These are phyloP conservation scores for Plasmodium berghei DNA, from an alignment of 169 alveolate genomes.

Conservation along the genomic window DNA sequence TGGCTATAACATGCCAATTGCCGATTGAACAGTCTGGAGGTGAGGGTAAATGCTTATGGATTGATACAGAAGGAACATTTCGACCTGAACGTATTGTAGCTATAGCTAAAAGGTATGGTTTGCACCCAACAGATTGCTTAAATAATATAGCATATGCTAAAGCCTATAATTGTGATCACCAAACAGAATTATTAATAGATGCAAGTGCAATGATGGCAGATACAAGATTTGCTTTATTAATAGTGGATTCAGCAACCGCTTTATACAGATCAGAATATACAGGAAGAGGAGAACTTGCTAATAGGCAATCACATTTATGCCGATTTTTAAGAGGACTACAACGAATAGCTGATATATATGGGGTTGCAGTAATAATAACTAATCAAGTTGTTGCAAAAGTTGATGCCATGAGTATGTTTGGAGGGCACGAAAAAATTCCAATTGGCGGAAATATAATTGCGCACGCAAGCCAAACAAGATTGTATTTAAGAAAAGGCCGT, in stretches of 20 bases:
- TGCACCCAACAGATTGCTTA: slow-evolving; percentile 96
- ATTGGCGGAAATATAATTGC: slow-evolving; percentile 99
- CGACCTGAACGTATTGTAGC: slow-evolving; percentile 98
- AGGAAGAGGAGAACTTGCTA: slow-evolving; percentile 99
- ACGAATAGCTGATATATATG: slow-evolving; percentile 96
- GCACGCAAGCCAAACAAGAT: slow-evolving; percentile 98
- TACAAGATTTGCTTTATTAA: slow-evolving; percentile 95
- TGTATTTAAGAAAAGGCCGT: slow-evolving; percentile 92
- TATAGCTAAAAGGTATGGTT: slow-evolving; percentile 97
- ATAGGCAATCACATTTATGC: slow-evolving; percentile 97
- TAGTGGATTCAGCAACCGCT: slow-evolving; percentile 98
- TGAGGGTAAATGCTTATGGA: slow-evolving; percentile 98
- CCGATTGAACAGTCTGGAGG: slow-evolving; percentile 97
- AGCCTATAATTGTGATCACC: slow-evolving; percentile 98
- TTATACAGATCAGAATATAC: slow-evolving; percentile 98
- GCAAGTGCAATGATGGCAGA: slow-evolving; percentile 98
- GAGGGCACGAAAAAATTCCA: slow-evolving; percentile 90
- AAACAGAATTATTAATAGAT: slow-evolving; percentile 94
- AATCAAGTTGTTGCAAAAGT: slow-evolving; percentile 96
- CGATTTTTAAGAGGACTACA: slow-evolving; percentile 95
- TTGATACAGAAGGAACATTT: slow-evolving; percentile 99
- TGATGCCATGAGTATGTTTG: slow-evolving; percentile 91
- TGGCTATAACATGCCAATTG: slow-evolving; percentile 95
- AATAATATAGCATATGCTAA: slow-evolving; percentile 98
- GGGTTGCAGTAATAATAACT: slow-evolving; percentile 96